Evolutionary conservation across 768 basidiomycete species (phyloP).

Genomic region (Pseudohyphozyma bogoriensis): DNA sequence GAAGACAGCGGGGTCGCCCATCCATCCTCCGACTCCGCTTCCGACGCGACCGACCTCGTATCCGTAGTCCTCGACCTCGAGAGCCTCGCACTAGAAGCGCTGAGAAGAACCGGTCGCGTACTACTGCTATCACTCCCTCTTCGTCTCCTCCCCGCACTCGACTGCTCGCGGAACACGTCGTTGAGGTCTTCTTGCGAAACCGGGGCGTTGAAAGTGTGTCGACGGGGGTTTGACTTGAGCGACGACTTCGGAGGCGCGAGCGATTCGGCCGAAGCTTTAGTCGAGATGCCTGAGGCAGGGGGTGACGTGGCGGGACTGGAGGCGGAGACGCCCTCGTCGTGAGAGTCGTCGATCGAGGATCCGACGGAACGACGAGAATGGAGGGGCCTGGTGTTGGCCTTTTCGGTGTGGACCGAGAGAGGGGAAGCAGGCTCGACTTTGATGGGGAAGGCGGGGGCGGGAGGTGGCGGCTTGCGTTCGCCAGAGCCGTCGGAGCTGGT

Average conservation of each 20-base stretch:
- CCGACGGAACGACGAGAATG: neutral
- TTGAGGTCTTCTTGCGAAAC: neutral
- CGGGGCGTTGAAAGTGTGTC: neutral
- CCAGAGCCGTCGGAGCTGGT: too few relatives aligned
- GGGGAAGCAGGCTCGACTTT: neutral
- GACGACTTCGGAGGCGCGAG: neutral
- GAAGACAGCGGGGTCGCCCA: slow-evolving; percentile 5
- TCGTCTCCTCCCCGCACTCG: too few relatives aligned
- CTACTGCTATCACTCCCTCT: neutral
- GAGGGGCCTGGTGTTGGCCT: neutral
- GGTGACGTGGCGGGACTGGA: neutral
- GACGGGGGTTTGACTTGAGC: neutral
- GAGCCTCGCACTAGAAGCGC: too few relatives aligned
- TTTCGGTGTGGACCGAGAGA: neutral
- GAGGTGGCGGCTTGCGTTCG: too few relatives aligned
- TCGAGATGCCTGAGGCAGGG: neutral
- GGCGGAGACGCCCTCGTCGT: neutral
- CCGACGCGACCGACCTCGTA: neutral
- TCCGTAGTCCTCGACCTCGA: neutral
- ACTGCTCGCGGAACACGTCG: neutral
- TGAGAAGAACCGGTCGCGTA: neutral
- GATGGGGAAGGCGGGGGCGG: neutral
- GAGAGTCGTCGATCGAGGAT: neutral
- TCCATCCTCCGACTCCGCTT: neutral
- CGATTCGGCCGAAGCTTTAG: neutral